Percentiles rank a stretch among this genome's conserved stretches.
Conservation (phyloP, 2,329 filamentous ascomycete genomes). For the Bipolaris zeicola region DNA sequence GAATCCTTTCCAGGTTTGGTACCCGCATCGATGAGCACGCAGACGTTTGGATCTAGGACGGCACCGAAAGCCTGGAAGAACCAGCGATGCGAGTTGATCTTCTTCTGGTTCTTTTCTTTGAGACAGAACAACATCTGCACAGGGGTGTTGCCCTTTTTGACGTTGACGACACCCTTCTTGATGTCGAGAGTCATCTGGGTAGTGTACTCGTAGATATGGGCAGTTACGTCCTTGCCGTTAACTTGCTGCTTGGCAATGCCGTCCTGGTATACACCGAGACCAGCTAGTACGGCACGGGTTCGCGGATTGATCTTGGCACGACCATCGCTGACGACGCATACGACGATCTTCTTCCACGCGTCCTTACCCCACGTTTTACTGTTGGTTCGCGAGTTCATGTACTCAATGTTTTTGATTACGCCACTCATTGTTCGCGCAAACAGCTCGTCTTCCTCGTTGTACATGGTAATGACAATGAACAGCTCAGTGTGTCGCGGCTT, state of each 20-base stretch:
- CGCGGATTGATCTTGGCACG: conserved; percentile 95
- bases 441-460: conserved; percentile 96
- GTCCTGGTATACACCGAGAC: conserved; percentile 96
- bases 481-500: conserved; percentile 92
- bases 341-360: conserved; percentile 99
- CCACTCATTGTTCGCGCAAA: conserved; percentile 96
- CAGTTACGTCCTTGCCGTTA: conserved; percentile 93
- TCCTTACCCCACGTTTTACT: conserved; percentile 99
- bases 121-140: conserved; percentile 97
- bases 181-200: conserved; percentile 85
- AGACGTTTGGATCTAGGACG: conserved; percentile 93
- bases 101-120: conserved; percentile 99
- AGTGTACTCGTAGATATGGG: conserved; percentile 95
- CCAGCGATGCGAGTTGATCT: conserved; percentile 99
- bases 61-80: conserved; percentile 97
- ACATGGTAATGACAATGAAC: conserved; percentile 98
- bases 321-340: conserved; percentile 95
- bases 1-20: conserved; percentile 93
- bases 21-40: conserved; percentile 92
- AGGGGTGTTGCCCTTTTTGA: conserved; percentile 83
- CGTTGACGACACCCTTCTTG: conserved; percentile 84
- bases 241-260: conserved; percentile 98
- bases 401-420: conserved; percentile 98
- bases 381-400: conserved; percentile 91
- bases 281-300: conserved; percentile 86